Conservation (phyloP, 768 basidiomycete species). For the Leucosporidium scottii region DNA sequence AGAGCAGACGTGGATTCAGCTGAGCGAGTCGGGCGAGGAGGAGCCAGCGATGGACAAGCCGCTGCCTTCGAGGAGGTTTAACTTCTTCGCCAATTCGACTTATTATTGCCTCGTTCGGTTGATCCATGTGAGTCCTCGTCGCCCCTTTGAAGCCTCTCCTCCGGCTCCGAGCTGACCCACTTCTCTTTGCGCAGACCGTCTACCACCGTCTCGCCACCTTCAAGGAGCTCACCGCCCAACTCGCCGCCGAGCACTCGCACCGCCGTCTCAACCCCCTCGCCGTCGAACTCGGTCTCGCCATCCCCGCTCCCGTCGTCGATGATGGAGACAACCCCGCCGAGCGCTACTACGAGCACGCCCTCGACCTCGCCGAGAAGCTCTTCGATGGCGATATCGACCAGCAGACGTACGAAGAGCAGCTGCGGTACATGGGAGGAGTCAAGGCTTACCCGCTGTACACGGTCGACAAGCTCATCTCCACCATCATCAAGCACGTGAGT, state of each 20-base stretch:
- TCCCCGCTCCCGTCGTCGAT: constrained; percentile 55
- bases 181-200: constrained; percentile 56
- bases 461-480: constrained; percentile 83
- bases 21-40: constrained; percentile 27
- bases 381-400: constrained; percentile 91
- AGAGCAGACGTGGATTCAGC: constrained; percentile 36
- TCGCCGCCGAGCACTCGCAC: constrained; percentile 50
- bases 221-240: constrained; percentile 68
- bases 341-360: constrained; percentile 79
- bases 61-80: constrained; percentile 53
- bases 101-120: constrained; percentile 86
- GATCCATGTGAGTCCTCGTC: constrained; percentile 61
- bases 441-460: constrained; percentile 90
- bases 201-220: constrained; percentile 82
- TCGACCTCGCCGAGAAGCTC: constrained; percentile 84
- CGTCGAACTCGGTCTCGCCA: constrained; percentile 51
- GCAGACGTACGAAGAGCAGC: constrained; percentile 82
- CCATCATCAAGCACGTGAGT: constrained; percentile 84
- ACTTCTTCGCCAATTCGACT: constrained; percentile 82
- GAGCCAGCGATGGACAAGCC: constrained; percentile 65
- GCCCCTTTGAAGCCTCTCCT: not conserved
- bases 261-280: constrained; percentile 37
- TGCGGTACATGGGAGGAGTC: constrained; percentile 90
- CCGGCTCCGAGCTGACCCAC: not conserved
- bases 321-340: constrained; percentile 45